Percentiles rank a stretch among this genome's conserved stretches.
These are phyloP conservation scores for Spatholobus suberectus DNA, from an alignment of 306 rosid genomes.

Conservation along the genomic window DNA sequence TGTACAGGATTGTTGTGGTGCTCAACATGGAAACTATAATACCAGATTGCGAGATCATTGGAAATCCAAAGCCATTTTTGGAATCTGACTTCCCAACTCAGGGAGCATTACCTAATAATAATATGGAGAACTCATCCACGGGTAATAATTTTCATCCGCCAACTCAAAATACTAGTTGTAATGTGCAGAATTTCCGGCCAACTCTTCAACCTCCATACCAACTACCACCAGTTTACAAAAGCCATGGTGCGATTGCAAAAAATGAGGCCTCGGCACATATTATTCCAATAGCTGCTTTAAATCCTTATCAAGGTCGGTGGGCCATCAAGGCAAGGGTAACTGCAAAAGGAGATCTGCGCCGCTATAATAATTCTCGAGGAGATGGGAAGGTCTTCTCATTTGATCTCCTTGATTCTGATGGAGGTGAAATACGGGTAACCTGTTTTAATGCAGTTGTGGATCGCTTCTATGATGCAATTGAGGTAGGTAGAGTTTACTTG, in stretches of 20 bases:
- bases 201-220: slow-evolving; percentile 73
- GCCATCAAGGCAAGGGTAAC: slow-evolving; percentile 90
- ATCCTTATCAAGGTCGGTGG: slow-evolving; percentile 89
- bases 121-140: slow-evolving; percentile 35
- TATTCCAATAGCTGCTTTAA: slow-evolving; percentile 74
- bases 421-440: slow-evolving; percentile 83
- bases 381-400: slow-evolving; percentile 89
- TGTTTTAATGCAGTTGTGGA: slow-evolving; percentile 89
- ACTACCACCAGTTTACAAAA: slow-evolving; percentile 69
- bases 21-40: slow-evolving; percentile 75
- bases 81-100: slow-evolving; percentile 49
- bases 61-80: slow-evolving; percentile 56
- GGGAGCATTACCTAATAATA: slow-evolving; percentile 42
- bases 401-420: slow-evolving; percentile 87
- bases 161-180: slow-evolving; percentile 41
- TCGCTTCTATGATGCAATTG: slow-evolving; percentile 70
- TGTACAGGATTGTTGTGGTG: slow-evolving; percentile 71
- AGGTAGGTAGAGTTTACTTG: slow-evolving; percentile 81
- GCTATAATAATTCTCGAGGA: slow-evolving; percentile 83
- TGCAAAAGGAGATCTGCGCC: slow-evolving; percentile 83
- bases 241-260: slow-evolving; percentile 65
- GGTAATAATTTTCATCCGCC: slow-evolving; percentile 42
- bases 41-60: slow-evolving; percentile 66
- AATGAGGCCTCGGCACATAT: slow-evolving; percentile 77
- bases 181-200: slow-evolving; percentile 58